A percentile compares a stretch with the other conserved stretches of the same genome.
Evolutionary conservation across 1,139 yeast species (phyloP).

Genomic region (Nakaseomyces kungkrabaensis): DNA sequence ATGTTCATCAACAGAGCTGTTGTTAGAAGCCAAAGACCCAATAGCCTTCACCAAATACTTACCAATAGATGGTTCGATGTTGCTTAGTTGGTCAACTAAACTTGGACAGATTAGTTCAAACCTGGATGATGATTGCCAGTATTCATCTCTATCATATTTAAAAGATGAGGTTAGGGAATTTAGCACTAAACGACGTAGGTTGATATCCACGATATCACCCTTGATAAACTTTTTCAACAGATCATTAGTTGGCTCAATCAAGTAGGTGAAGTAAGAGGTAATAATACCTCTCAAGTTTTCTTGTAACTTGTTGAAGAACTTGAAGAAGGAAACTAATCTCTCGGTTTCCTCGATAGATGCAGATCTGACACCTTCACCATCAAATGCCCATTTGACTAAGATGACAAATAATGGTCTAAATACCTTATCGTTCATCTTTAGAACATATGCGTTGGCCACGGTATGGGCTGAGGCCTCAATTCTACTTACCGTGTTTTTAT

Average conservation of each 20-base stretch:
- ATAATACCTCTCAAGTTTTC: slow-evolving; percentile 77
- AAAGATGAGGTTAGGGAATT: slow-evolving; percentile 69
- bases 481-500: slow-evolving; percentile 65
- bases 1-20: slow-evolving; percentile 76
- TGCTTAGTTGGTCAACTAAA: slow-evolving; percentile 54
- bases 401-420: slow-evolving; percentile 88
- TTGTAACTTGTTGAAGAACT: slow-evolving; percentile 76
- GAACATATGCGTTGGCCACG: slow-evolving; percentile 66
- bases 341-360: slow-evolving; percentile 39
- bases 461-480: slow-evolving; percentile 68
- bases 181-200: slow-evolving; percentile 61
- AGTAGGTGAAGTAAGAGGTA: slow-evolving; percentile 78
- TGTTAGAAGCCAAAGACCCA: slow-evolving; percentile 58
- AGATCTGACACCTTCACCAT: slow-evolving; percentile 57
- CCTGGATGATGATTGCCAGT: slow-evolving; percentile 84
- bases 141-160: slow-evolving; percentile 84
- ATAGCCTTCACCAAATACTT: slow-evolving; percentile 73
- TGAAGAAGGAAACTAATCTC: slow-evolving; percentile 66
- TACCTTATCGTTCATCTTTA: slow-evolving; percentile 86
- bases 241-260: slow-evolving; percentile 59
- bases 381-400: slow-evolving; percentile 87
- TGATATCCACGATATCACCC: slow-evolving; percentile 32
- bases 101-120: slow-evolving; percentile 61
- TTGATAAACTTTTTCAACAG: slow-evolving; percentile 42
- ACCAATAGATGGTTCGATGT: slow-evolving; percentile 61